These are phyloP conservation scores for Podosphaera leucotricha DNA, from an alignment of 2,329 filamentous ascomycete species.

Conservation along the genomic window DNA sequence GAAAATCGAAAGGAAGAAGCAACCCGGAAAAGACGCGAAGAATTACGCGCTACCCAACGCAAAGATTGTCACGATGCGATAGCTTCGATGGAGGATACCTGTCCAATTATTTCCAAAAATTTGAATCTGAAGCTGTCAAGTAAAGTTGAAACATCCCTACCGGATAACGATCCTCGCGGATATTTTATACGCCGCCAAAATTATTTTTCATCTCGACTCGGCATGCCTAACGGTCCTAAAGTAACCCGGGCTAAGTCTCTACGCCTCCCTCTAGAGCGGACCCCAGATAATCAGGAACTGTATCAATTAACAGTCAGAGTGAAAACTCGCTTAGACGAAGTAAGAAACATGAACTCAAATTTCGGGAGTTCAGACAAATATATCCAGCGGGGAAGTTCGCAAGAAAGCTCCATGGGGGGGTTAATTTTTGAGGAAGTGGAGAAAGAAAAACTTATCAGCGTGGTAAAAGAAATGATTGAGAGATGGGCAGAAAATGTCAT, in stretches of 20 bases:
- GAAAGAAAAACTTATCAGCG: neutral
- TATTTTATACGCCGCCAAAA: slow-evolving; percentile 14
- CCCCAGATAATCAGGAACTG: slow-evolving; percentile 7
- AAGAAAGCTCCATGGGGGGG: neutral
- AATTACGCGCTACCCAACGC: slow-evolving; percentile 6
- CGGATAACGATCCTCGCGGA: slow-evolving; percentile 13
- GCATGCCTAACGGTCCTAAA: slow-evolving; percentile 5
- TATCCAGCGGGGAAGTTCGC: neutral
- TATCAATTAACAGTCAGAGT: slow-evolving; percentile 8
- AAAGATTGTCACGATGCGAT: slow-evolving; percentile 13
- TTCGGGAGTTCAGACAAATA: neutral
- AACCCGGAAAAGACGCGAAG: slow-evolving; percentile 11
- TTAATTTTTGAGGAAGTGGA: neutral
- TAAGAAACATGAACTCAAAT: neutral
- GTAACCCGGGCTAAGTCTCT: slow-evolving; percentile 1
- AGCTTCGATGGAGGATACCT: slow-evolving; percentile 5
- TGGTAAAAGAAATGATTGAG: neutral
- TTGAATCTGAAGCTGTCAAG: neutral
- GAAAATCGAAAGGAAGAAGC: slow-evolving; percentile 14
- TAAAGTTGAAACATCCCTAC: slow-evolving; percentile 7
- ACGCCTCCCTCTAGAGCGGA: slow-evolving; percentile 2
- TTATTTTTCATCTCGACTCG: slow-evolving; percentile 4
- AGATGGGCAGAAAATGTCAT: neutral
- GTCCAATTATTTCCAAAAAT: neutral
- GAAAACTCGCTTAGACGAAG: neutral